Evolutionary conservation across 2,329 filamentous ascomycete genomes (phyloP).

Genomic region (Stachybotrys chlorohalonatus): DNA sequence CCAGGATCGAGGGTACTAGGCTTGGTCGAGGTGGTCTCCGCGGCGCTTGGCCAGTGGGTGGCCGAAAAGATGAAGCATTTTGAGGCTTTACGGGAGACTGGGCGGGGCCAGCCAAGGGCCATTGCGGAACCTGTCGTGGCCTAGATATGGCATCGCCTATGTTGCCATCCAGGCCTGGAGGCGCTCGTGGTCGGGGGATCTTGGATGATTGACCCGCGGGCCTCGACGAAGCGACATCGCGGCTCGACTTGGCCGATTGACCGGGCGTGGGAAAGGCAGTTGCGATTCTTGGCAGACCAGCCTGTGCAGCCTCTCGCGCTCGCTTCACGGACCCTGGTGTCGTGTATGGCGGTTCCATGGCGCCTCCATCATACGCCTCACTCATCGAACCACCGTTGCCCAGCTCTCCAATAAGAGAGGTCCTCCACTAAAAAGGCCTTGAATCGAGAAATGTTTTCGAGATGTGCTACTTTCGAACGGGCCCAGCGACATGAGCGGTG

Average conservation of each 20-base stretch:
- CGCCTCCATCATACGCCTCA: slow-evolving; percentile 44
- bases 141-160: slow-evolving; percentile 39
- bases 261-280: slow-evolving; percentile 14
- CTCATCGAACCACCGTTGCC: slow-evolving; percentile 35
- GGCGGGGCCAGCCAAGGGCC: slow-evolving; percentile 38
- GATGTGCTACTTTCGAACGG: too few species aligned
- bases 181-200: slow-evolving; percentile 8
- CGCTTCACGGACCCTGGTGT: slow-evolving; percentile 41
- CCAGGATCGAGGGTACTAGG: slow-evolving; percentile 48
- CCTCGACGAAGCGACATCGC: slow-evolving; percentile 16
- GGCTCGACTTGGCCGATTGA: slow-evolving; percentile 13
- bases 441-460: too few species aligned
- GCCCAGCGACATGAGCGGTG: too few species aligned
- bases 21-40: slow-evolving; percentile 53
- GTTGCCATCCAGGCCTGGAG: slow-evolving; percentile 11
- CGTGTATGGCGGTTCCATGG: slow-evolving; percentile 36
- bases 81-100: slow-evolving; percentile 19
- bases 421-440: background rate
- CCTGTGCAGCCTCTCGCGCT: slow-evolving; percentile 44
- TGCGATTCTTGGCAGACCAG: slow-evolving; percentile 20
- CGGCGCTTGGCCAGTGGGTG: slow-evolving; percentile 43
- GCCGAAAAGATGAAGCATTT: slow-evolving; percentile 35
- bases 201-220: slow-evolving; percentile 10
- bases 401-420: background rate
- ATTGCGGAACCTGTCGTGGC: slow-evolving; percentile 44